Evolutionary conservation across 73 alveolate genomes (phyloP).

Genomic region (Durusdinium trenchii): DNA sequence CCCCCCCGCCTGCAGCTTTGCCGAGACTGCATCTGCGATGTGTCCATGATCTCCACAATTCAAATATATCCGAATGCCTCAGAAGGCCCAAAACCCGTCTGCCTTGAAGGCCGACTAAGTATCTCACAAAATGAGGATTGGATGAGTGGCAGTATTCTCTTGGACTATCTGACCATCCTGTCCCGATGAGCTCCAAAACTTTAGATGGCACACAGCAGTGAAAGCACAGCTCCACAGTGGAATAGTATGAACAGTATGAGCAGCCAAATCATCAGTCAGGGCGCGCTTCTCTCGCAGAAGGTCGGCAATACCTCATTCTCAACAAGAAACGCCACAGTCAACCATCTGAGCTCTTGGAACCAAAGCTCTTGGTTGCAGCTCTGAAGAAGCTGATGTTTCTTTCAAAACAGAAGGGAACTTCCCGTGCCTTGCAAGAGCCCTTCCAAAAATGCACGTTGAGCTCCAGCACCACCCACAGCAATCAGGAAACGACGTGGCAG

Average conservation of each 20-base stretch:
- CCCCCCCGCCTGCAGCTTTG: constrained; percentile 15
- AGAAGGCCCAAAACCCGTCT: background rate
- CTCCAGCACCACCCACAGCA: constrained; percentile 94
- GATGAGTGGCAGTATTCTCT: background rate
- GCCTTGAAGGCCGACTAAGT: background rate
- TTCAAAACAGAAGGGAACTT: background rate
- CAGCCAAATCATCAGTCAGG: background rate
- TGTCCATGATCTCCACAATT: constrained; percentile 90
- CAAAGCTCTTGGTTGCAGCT: background rate
- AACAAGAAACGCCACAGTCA: background rate
- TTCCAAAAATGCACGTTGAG: constrained; percentile 70
- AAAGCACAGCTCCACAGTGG: background rate
- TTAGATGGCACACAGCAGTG: background rate
- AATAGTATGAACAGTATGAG: background rate
- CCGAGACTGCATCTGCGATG: constrained; percentile 70
- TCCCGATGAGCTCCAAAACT: background rate
- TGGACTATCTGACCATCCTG: background rate
- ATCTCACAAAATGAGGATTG: too few species aligned
- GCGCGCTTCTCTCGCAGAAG: constrained; percentile 55
- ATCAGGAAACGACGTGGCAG: constrained; percentile 87
- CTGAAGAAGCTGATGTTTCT: background rate
- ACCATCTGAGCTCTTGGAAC: background rate
- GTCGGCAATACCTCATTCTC: constrained; percentile 29
- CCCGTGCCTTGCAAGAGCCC: constrained; percentile 19
- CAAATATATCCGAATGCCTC: constrained; percentile 56